These are phyloP conservation scores for Irpex rosettiformis DNA, from an alignment of 1,284 basidiomycete genomes.

Conservation along the genomic window DNA sequence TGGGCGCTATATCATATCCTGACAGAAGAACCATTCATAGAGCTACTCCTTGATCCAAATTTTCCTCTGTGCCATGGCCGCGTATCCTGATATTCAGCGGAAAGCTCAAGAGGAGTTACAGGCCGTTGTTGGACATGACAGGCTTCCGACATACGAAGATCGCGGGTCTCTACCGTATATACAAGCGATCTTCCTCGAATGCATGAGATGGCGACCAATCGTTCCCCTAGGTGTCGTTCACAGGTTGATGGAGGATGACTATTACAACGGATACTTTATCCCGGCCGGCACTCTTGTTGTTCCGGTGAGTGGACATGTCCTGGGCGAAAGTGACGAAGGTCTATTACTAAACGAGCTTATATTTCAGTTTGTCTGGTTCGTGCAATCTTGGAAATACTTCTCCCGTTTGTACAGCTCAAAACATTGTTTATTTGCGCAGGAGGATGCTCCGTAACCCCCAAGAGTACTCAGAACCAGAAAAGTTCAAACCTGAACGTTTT, in stretches of 20 bases:
- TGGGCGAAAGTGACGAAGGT: neutral
- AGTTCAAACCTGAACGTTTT: slow-evolving; percentile 21
- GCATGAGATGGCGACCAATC: slow-evolving; percentile 13
- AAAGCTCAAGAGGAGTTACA: slow-evolving; percentile 33
- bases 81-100: slow-evolving; percentile 28
- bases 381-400: neutral
- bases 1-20: neutral
- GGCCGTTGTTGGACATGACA: slow-evolving; percentile 25
- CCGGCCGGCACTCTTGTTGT: slow-evolving; percentile 23
- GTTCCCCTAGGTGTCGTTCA: slow-evolving; percentile 1
- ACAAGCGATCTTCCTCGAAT: slow-evolving; percentile 31
- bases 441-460: slow-evolving; percentile 19
- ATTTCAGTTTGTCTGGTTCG: neutral
- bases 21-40: slow-evolving; percentile 3
- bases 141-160: slow-evolving; percentile 33
- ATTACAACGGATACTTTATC: slow-evolving; percentile 24
- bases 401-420: no score
- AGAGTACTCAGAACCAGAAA: slow-evolving; percentile 16
- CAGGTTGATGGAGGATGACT: slow-evolving; percentile 18
- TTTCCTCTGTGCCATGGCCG: slow-evolving; percentile 28
- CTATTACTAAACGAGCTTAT: neutral
- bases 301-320: neutral
- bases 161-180: slow-evolving; percentile 29
- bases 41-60: slow-evolving; percentile 19
- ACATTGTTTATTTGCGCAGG: neutral